Evolutionary conservation across 495 filamentous ascomycete species (phyloP), one percentile per base, ranked within the genome.

Genomic region (Penicillium argentinense): DNA sequence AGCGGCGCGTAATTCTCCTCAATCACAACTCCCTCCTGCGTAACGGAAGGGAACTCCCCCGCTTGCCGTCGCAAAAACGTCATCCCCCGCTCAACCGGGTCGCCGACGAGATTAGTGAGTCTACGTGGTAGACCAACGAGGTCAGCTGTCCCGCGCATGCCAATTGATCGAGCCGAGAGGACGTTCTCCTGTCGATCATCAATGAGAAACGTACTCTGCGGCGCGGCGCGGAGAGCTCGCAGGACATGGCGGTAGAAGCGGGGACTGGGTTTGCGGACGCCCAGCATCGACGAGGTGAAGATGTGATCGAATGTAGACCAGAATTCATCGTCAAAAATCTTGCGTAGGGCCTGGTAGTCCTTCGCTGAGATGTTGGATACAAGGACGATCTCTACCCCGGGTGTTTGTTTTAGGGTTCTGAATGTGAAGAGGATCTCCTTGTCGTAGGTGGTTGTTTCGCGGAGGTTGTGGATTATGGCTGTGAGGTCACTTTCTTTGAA

Each of bases 141-240:
- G 2, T 40, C 19, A 26, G 24, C 22, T 37, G 48, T 41, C 28
- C 59, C 47, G 7, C 33, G 25, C 17, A 66, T 55, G 3, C 59
- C 62, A 27, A 66, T 21, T 8, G 40, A 27, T 11, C 13, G 40
- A 9, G 62, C 62, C 39, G 57, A 47, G 9, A 56, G 44, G 27
- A 66, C 53, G 38, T 66, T 66, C 16, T 51, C 59, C 14, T 19
- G 16, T 24, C 49, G 54, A 45, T 66, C 62, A 29, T 63, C 62
- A 23, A 66, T 43, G 24, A 60, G 60, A 21, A 63, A 17, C 16
- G 39, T 34, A 19, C 56, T 38, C 29, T 49, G 37, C 7, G 59
- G 45, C 13, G 22, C 18, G 12, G 49, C 9, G 1, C 42, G 25
- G 7, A 54, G 48, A 5, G 51, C 47, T 11, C 53, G 36, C 29